phyloP scores from a whole-genome alignment of 2,329 filamentous ascomycete species.

The Colletotrichum graminicola region DNA sequence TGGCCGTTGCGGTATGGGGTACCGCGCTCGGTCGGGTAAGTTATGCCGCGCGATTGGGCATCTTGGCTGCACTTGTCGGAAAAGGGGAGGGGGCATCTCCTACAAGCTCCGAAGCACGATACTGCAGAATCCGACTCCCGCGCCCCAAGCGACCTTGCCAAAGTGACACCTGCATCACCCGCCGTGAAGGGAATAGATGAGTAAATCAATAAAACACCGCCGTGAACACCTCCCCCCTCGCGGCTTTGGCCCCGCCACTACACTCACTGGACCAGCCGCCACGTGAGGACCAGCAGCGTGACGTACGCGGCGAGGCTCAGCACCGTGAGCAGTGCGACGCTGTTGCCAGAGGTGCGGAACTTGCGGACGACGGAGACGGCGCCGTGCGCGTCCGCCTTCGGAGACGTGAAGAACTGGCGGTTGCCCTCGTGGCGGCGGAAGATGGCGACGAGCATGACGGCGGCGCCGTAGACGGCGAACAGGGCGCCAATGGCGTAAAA shows the following conservation, averaged over 20 bases:
- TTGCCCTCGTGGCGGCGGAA: constrained; percentile 94
- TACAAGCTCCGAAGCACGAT: neutral
- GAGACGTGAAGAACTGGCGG: constrained; percentile 85
- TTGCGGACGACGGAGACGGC: constrained; percentile 59
- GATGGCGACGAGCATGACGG: constrained; percentile 83
- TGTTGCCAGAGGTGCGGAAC: constrained; percentile 75
- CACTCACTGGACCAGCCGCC: constrained; percentile 53
- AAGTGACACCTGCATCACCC: too few relatives aligned
- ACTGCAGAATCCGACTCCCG: neutral
- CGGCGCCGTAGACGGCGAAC: constrained; percentile 91
- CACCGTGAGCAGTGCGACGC: constrained; percentile 67
- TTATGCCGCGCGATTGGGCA: neutral
- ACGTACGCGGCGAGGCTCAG: constrained; percentile 71
- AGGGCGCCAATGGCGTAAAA: constrained; percentile 98
- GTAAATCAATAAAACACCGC: neutral
- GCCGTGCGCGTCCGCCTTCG: constrained; percentile 48
- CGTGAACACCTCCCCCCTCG: neutral
- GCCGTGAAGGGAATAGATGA: neutral
- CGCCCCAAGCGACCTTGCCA: neutral
- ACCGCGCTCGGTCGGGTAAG: neutral
- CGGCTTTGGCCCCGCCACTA: neutral
- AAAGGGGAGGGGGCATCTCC: neutral
- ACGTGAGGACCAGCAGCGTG: constrained; percentile 67
- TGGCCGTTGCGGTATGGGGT: neutral
- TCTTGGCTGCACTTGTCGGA: neutral